Conservation (phyloP, 345 rosid species). For the Xanthoceras sorbifolium region DNA sequence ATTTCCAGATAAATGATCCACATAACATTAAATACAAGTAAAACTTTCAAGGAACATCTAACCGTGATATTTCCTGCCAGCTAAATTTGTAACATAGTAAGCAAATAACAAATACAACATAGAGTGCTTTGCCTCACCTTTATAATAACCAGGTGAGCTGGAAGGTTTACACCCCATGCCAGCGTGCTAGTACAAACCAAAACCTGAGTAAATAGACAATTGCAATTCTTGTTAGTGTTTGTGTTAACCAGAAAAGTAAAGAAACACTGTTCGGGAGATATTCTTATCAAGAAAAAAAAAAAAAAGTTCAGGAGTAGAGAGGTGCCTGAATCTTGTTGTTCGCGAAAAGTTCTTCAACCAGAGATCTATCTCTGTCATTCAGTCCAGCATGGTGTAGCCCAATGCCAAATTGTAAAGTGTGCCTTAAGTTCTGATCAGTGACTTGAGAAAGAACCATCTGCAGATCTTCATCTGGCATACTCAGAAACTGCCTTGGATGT, state of each 20-base stretch:
- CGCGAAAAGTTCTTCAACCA: slow-evolving; percentile 91
- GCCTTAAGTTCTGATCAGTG: slow-evolving; percentile 90
- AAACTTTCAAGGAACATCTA: background rate
- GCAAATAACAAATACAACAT: slow-evolving; percentile 16
- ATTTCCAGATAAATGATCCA: background rate
- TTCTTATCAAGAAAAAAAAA: slow-evolving; percentile 14
- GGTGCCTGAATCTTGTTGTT: slow-evolving; percentile 96
- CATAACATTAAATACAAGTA: background rate
- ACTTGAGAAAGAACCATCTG: slow-evolving; percentile 96
- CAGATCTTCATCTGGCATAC: slow-evolving; percentile 80
- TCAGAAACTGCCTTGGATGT: slow-evolving; percentile 85
- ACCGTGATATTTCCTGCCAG: background rate
- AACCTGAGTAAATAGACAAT: slow-evolving; percentile 43
- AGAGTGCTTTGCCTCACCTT: slow-evolving; percentile 54
- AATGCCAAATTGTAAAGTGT: slow-evolving; percentile 93
- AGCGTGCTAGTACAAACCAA: slow-evolving; percentile 94
- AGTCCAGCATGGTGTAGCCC: slow-evolving; percentile 98
- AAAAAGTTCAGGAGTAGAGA: slow-evolving; percentile 26
- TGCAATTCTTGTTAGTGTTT: background rate
- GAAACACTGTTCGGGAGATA: slow-evolving; percentile 20
- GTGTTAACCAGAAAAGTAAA: slow-evolving; percentile 8
- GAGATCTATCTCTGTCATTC: slow-evolving; percentile 91
- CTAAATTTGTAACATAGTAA: background rate
- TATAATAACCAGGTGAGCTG: slow-evolving; percentile 96
- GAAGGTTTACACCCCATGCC: slow-evolving; percentile 98